Conservation (phyloP, 2,329 filamentous ascomycete genomes). For the Xylariaceae sp. region DNA sequence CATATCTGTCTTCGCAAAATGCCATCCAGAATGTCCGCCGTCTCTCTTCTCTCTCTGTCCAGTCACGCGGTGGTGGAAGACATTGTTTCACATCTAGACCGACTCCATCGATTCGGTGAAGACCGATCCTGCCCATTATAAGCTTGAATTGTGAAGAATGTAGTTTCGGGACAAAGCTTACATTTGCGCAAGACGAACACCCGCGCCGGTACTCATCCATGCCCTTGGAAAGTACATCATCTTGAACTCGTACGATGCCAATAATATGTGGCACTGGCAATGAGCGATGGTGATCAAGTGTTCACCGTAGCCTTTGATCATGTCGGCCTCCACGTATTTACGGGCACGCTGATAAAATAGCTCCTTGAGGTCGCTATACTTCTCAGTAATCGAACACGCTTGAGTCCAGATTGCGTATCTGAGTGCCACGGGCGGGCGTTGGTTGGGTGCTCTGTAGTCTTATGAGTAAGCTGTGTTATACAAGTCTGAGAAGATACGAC, state of each 20-base stretch:
- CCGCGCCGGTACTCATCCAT: constrained; percentile 86
- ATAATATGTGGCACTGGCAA: constrained; percentile 77
- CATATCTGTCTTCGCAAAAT: constrained; percentile 86
- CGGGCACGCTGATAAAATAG: constrained; percentile 86
- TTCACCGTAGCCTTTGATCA: constrained; percentile 90
- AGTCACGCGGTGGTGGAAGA: constrained; percentile 79
- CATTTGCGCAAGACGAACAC: constrained; percentile 82
- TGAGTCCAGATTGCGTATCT: constrained; percentile 96
- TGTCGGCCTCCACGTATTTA: constrained; percentile 86
- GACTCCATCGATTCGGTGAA: constrained; percentile 78
- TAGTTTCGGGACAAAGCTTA: constrained; percentile 33
- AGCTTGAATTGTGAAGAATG: constrained; percentile 44
- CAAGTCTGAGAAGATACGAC: too few relatives aligned
- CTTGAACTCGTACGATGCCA: constrained; percentile 88
- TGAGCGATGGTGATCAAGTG: constrained; percentile 81
- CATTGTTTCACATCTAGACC: constrained; percentile 92
- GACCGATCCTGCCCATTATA: constrained; percentile 70
- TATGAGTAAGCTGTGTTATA: constrained; percentile 5
- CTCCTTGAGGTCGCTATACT: constrained; percentile 73
- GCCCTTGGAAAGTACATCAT: constrained; percentile 96
- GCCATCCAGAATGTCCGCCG: constrained; percentile 93
- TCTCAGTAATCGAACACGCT: constrained; percentile 80
- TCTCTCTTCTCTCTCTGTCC: constrained; percentile 89
- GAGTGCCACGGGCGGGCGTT: constrained; percentile 80
- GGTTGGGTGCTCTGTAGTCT: constrained; percentile 61